These are phyloP conservation scores for Chlamydomonas sp. DNA, from an alignment of 139 green algal genomes.

Conservation along the genomic window DNA sequence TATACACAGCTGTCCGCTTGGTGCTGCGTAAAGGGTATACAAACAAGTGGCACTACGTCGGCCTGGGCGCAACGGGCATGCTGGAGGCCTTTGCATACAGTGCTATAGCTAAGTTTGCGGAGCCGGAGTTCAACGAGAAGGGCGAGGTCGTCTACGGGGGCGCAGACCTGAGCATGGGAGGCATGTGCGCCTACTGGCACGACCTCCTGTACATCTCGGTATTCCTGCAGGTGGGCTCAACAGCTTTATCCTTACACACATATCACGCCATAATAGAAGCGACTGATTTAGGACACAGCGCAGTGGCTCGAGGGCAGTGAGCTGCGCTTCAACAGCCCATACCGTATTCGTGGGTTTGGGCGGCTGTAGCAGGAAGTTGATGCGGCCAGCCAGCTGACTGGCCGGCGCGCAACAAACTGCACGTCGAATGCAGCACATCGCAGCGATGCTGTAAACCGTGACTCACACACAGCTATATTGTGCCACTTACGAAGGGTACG, in stretches of 20 bases:
- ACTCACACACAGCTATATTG: no score
- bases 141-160: constrained; percentile 79
- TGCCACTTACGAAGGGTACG: no score
- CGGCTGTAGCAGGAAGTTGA: no score
- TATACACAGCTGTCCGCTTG: constrained; percentile 48
- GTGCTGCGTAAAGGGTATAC: constrained; percentile 34
- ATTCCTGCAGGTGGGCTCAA: constrained; percentile 62
- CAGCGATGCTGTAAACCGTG: no score
- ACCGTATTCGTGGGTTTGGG: no score
- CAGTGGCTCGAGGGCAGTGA: no score
- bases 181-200: constrained; percentile 75
- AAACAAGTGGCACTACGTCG: constrained; percentile 33
- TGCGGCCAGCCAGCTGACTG: no score
- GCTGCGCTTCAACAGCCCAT: no score
- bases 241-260: not conserved
- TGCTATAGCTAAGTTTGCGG: constrained; percentile 57
- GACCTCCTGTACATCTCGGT: constrained; percentile 79
- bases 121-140: constrained; percentile 56
- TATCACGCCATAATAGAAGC: not conserved
- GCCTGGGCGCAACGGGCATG: constrained; percentile 38
- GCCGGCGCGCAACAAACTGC: no score
- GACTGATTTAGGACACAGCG: not conserved
- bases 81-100: constrained; percentile 57
- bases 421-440: no score
- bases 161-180: constrained; percentile 70